Conservation (phyloP, 495 filamentous ascomycete genomes). For the Neurospora sp. region DNA sequence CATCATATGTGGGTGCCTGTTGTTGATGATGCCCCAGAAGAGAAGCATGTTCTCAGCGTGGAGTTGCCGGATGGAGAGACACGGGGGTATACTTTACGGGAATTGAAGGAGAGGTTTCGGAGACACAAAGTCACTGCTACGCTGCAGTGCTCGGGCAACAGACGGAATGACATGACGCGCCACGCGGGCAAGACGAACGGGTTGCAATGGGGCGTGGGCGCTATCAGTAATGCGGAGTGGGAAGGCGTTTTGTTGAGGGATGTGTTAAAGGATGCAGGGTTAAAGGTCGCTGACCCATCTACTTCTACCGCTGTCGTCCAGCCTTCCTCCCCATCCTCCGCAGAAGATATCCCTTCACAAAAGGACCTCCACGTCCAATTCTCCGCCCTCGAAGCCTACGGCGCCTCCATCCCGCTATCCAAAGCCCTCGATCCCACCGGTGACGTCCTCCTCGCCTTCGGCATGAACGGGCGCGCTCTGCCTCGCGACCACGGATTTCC, state of each 20-base stretch:
- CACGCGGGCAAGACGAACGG: constrained; percentile 44
- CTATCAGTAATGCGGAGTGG: constrained; percentile 52
- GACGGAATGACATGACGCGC: constrained; percentile 50
- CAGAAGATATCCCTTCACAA: constrained; percentile 12
- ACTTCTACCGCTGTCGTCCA: neutral
- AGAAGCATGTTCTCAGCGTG: constrained; percentile 37
- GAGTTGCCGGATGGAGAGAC: constrained; percentile 46
- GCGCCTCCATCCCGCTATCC: constrained; percentile 47
- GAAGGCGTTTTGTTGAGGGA: constrained; percentile 49
- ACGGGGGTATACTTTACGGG: constrained; percentile 41
- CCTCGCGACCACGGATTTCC: constrained; percentile 51
- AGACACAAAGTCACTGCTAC: constrained; percentile 45
- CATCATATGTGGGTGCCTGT: constrained; percentile 55
- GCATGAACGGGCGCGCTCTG: constrained; percentile 50
- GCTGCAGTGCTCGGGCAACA: constrained; percentile 53
- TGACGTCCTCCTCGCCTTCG: constrained; percentile 52
- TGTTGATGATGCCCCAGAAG: constrained; percentile 24
- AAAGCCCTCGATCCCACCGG: constrained; percentile 43
- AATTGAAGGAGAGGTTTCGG: constrained; percentile 42
- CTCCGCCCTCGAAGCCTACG: constrained; percentile 49
- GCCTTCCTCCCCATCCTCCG: neutral
- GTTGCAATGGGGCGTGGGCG: constrained; percentile 49
- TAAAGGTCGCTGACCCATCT: constrained; percentile 13
- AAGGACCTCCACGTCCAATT: constrained; percentile 46
- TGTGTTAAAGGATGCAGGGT: constrained; percentile 44